Conservation (phyloP, 257 asterid genomes). For the Rubia yunnanensis region DNA sequence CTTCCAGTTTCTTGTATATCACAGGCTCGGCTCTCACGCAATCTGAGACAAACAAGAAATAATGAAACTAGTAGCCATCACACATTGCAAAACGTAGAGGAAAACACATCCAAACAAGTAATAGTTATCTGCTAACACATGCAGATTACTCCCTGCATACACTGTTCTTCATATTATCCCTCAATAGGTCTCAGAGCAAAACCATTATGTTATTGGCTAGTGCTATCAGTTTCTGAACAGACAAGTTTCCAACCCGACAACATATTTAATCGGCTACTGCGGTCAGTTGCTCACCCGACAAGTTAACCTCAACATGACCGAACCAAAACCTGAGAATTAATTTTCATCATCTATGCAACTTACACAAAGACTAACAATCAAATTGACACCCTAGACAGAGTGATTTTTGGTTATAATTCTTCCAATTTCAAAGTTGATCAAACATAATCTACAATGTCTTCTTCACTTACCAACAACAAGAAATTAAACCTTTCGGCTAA, state of each 20-base stretch:
- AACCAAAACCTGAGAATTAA: background rate
- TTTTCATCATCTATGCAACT: background rate
- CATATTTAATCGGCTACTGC: background rate
- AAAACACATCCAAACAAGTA: background rate
- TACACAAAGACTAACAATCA: background rate
- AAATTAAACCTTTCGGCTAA: too few relatives aligned
- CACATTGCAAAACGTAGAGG: background rate
- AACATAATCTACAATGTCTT: background rate
- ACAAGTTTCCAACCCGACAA: background rate
- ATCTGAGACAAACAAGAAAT: slow-evolving; percentile 25
- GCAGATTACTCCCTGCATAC: background rate
- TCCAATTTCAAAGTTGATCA: background rate
- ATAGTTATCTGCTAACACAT: background rate
- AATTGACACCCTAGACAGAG: background rate
- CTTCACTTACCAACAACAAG: too few relatives aligned
- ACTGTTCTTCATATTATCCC: background rate
- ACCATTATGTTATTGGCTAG: background rate
- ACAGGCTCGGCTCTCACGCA: slow-evolving; percentile 97
- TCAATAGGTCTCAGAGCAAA: background rate
- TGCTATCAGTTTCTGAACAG: too few relatives aligned
- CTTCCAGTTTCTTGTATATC: slow-evolving; percentile 76
- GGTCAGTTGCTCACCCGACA: too few relatives aligned
- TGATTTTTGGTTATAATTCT: too few relatives aligned
- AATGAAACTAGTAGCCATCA: background rate
- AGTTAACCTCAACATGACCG: background rate